A percentile compares a stretch with the other conserved stretches of the same genome.
These are phyloP conservation scores for Acacia crassicarpa DNA, from an alignment of 306 rosid species.

Conservation along the genomic window DNA sequence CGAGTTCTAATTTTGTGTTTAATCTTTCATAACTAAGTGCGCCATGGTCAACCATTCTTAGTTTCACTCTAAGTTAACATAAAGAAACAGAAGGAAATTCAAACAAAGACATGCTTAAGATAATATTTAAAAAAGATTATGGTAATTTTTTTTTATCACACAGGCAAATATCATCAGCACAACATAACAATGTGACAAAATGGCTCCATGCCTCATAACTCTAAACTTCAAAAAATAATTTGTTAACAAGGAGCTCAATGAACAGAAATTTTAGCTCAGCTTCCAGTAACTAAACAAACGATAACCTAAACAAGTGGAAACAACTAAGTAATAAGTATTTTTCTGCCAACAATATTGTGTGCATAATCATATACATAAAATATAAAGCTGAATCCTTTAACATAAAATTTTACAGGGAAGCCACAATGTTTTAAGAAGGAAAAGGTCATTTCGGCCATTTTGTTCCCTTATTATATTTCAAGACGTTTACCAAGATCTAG, in stretches of 20 bases:
- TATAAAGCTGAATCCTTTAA: neutral
- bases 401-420: neutral
- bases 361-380: neutral
- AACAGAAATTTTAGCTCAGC: neutral
- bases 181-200: neutral
- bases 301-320: neutral
- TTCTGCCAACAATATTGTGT: neutral
- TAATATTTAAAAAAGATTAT: neutral
- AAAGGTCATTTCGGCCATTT: neutral
- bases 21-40: neutral
- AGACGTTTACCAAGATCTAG: slow-evolving; percentile 6
- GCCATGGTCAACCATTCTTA: neutral
- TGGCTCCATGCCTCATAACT: neutral
- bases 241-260: neutral
- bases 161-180: neutral
- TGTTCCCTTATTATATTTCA: neutral
- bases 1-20: neutral
- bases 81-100: neutral
- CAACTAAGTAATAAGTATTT: neutral
- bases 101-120: neutral
- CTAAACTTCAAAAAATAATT: neutral
- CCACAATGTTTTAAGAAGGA: slow-evolving; percentile 1
- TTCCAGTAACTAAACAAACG: neutral
- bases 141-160: neutral
- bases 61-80: neutral